Percentiles rank a stretch among this genome's conserved stretches.
These are phyloP conservation scores for Alternaria brassicicola DNA, from an alignment of 2,329 filamentous ascomycete species.

Conservation along the genomic window DNA sequence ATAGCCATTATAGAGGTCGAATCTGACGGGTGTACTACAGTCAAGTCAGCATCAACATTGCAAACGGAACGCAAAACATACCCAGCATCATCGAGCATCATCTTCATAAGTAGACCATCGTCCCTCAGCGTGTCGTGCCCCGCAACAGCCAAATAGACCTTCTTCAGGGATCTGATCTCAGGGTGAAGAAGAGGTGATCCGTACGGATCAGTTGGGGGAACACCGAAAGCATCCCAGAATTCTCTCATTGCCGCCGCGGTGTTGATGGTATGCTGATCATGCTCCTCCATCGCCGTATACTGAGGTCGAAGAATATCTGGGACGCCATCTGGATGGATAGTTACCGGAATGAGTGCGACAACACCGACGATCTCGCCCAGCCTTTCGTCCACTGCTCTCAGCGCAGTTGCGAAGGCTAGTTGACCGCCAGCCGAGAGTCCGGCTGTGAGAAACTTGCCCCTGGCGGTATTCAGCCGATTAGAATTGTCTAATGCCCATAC, in stretches of 20 bases:
- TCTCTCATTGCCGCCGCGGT: conserved; percentile 42
- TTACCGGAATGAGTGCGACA: conserved; percentile 46
- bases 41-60: conserved; percentile 14
- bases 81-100: conserved; percentile 34
- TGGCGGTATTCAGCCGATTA: conserved; percentile 28
- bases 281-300: conserved; percentile 47
- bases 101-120: conserved; percentile 43
- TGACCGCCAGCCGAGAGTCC: conserved; percentile 51
- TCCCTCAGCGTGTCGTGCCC: conserved; percentile 46
- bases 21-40: conserved; percentile 34
- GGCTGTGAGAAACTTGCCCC: conserved; percentile 43
- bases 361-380: conserved; percentile 48
- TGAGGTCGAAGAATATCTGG: conserved; percentile 43
- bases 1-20: conserved; percentile 46
- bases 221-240: conserved; percentile 46
- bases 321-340: conserved; percentile 47
- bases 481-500: conserved; percentile 40
- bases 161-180: conserved; percentile 38
- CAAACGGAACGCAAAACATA: conserved; percentile 9
- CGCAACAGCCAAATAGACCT: conserved; percentile 41
- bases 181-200: conserved; percentile 41
- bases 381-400: conserved; percentile 48
- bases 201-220: conserved; percentile 40
- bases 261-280: conserved; percentile 48
- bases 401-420: conserved; percentile 46